phyloP scores from a whole-genome alignment of 306 rosid species.

The Prunus mongolica region DNA sequence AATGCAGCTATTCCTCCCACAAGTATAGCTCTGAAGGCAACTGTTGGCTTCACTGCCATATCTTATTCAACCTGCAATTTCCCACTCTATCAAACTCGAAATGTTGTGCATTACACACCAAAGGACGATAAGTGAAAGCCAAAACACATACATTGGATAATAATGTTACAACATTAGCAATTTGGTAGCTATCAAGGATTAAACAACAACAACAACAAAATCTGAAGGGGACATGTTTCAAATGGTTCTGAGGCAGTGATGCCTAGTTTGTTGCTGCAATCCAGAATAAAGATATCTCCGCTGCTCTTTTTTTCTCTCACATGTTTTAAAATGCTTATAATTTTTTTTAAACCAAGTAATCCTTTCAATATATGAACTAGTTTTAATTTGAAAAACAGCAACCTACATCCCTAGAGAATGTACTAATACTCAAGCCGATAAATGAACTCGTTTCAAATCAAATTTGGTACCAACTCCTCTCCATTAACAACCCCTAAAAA shows the following conservation, averaged over 20 bases:
- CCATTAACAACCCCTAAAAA: neutral
- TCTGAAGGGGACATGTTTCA: too few species aligned
- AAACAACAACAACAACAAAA: neutral
- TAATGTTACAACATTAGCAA: neutral
- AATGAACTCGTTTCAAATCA: neutral
- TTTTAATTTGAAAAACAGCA: neutral
- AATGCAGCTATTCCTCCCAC: constrained; percentile 90
- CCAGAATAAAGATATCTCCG: too few species aligned
- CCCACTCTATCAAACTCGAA: constrained; percentile 5
- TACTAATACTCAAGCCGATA: neutral
- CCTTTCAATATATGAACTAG: too few species aligned
- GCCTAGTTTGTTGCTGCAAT: too few species aligned
- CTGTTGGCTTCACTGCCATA: constrained; percentile 78
- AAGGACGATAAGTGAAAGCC: neutral
- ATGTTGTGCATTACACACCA: neutral
- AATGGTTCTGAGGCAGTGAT: too few species aligned
- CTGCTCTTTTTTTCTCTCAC: too few species aligned
- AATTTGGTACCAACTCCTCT: neutral
- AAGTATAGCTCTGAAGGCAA: constrained; percentile 74
- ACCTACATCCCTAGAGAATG: neutral
- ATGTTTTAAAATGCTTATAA: too few species aligned
- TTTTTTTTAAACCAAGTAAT: neutral
- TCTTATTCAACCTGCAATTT: constrained; percentile 29
- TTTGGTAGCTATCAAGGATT: neutral
- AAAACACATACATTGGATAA: neutral